Conservation (phyloP, 768 basidiomycete genomes). For the Lentinula sp. region DNA sequence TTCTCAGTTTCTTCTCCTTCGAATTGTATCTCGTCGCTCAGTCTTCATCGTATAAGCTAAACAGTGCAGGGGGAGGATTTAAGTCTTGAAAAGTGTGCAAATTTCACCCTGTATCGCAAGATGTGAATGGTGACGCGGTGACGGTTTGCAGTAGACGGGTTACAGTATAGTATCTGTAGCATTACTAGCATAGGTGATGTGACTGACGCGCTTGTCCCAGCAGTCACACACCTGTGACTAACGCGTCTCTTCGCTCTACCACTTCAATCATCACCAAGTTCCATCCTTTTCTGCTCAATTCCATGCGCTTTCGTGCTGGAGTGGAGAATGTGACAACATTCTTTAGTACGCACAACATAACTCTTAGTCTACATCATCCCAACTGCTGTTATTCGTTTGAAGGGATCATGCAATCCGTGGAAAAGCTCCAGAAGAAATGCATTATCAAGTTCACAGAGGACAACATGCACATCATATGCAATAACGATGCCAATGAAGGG, state of each 20-base stretch:
- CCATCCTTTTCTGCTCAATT: not conserved
- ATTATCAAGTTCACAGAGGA: constrained; percentile 73
- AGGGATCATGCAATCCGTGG: constrained; percentile 79
- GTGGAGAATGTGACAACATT: constrained; percentile 56
- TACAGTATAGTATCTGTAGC: no score
- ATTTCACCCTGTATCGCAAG: no score
- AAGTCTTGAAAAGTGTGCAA: no score
- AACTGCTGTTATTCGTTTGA: not conserved
- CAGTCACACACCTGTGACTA: not conserved
- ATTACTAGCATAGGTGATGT: no score
- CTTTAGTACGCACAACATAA: constrained; percentile 30
- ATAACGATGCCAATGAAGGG: constrained; percentile 70
- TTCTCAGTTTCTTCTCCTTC: no score
- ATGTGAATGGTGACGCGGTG: no score
- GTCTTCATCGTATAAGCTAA: no score
- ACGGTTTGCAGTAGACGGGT: no score
- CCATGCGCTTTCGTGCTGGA: constrained; percentile 59
- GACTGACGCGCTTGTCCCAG: no score
- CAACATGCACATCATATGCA: constrained; percentile 80
- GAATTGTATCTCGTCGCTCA: no score
- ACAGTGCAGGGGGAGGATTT: no score
- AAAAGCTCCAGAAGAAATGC: constrained; percentile 80
- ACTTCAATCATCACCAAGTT: not conserved
- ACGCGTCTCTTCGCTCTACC: not conserved
- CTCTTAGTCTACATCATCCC: not conserved